phyloP scores from a whole-genome alignment of 2,329 filamentous ascomycete species.

The Fusarium odoratissimum region DNA sequence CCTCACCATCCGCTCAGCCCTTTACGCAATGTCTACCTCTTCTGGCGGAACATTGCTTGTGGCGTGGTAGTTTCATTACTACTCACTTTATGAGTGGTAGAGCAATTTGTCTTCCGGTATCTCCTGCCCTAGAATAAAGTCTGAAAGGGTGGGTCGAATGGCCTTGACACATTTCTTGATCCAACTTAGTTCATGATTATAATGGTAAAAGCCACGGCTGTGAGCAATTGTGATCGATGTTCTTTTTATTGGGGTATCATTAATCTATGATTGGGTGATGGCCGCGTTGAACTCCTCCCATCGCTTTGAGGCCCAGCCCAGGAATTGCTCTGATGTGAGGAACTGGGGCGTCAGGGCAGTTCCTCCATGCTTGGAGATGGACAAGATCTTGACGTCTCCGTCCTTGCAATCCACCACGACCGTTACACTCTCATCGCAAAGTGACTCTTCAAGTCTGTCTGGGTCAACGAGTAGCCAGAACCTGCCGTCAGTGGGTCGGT shows the following conservation, averaged over 20 bases:
- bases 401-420: conserved; percentile 76
- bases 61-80: conserved; percentile 64
- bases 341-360: conserved; percentile 72
- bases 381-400: conserved; percentile 69
- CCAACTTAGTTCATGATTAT: conserved; percentile 9
- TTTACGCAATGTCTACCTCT: conserved; percentile 46
- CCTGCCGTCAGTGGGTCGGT: conserved; percentile 57
- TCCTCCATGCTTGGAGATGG: conserved; percentile 87
- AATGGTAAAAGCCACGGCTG: not conserved
- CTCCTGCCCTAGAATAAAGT: conserved; percentile 84
- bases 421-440: conserved; percentile 86
- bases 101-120: conserved; percentile 79
- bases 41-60: conserved; percentile 43
- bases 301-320: conserved; percentile 49
- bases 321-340: conserved; percentile 72
- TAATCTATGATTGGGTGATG: conserved; percentile 47
- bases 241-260: conserved; percentile 43
- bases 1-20: conserved; percentile 47
- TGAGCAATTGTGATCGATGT: not conserved
- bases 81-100: conserved; percentile 68
- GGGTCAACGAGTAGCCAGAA: conserved; percentile 88
- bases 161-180: conserved; percentile 70
- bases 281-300: conserved; percentile 52
- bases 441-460: conserved; percentile 87
- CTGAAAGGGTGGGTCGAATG: conserved; percentile 88